Conservation (phyloP, 208 protist species). For the Leishmania arabica region DNA sequence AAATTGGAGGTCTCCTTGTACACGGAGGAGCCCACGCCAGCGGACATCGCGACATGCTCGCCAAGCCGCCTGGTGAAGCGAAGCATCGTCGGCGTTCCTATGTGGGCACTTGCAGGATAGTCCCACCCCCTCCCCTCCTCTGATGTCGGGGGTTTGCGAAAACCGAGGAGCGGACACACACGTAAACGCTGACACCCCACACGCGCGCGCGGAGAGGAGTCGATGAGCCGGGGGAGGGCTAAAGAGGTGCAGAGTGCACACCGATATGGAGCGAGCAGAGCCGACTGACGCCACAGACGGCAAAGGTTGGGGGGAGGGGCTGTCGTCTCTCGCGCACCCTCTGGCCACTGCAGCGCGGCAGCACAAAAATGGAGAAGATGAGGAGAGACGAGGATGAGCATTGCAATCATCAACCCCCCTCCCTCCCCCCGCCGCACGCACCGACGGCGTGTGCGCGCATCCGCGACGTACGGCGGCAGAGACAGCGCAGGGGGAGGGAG, state of each 20-base stretch:
- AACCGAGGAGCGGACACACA: neutral
- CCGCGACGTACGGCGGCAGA: neutral
- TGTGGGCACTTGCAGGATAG: neutral
- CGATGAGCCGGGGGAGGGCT: neutral
- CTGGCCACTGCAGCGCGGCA: neutral
- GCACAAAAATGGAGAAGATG: neutral
- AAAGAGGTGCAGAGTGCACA: neutral
- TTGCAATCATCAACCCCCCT: neutral
- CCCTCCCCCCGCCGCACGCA: neutral
- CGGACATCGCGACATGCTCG: slow-evolving; percentile 23
- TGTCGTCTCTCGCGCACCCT: neutral
- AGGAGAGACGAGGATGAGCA: neutral
- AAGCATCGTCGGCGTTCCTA: neutral
- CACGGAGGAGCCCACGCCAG: slow-evolving; percentile 5
- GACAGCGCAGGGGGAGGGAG: neutral
- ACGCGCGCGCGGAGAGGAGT: neutral
- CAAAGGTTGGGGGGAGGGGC: neutral
- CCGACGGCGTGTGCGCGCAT: neutral
- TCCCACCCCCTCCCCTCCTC: neutral
- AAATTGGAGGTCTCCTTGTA: neutral
- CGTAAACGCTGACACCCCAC: neutral
- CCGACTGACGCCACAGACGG: neutral
- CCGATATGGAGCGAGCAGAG: neutral
- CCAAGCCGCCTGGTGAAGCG: slow-evolving; percentile 7
- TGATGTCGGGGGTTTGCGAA: neutral